A percentile compares a stretch with the other conserved stretches of the same genome.
phyloP scores from a whole-genome alignment of 1,139 yeast species.

The Pichia cactophila region DNA sequence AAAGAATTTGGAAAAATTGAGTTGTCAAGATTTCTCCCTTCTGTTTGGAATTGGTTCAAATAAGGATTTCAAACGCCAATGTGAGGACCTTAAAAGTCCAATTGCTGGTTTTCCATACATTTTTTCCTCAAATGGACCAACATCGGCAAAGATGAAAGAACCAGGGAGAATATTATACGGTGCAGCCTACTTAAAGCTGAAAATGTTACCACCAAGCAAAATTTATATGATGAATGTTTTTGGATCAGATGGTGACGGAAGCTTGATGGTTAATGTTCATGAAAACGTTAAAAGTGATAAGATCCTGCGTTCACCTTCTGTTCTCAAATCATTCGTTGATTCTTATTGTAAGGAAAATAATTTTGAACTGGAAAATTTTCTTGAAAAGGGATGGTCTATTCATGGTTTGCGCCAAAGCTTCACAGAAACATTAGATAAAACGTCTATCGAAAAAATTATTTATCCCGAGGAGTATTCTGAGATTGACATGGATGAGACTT shows the following conservation, averaged over 20 bases:
- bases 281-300: constrained; percentile 10
- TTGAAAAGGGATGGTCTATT: constrained; percentile 15
- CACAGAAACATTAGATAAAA: background rate
- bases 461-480: constrained; percentile 1
- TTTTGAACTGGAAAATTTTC: constrained; percentile 7
- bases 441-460: constrained; percentile 14
- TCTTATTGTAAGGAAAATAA: constrained; percentile 12
- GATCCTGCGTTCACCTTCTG: constrained; percentile 6
- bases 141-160: constrained; percentile 17
- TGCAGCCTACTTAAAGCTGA: constrained; percentile 22
- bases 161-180: constrained; percentile 24
- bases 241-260: constrained; percentile 18
- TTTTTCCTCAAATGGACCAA: constrained; percentile 16
- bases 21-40: constrained; percentile 18
- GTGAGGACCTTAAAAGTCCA: constrained; percentile 10
- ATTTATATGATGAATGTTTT: constrained; percentile 24
- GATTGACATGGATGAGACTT: constrained; percentile 17
- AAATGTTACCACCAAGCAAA: constrained; percentile 24
- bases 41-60: constrained; percentile 18
- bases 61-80: constrained; percentile 8
- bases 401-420: constrained; percentile 1
- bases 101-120: constrained; percentile 11
- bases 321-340: constrained; percentile 11
- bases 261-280: constrained; percentile 17
- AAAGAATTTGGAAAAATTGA: constrained; percentile 10